Evolutionary conservation across 305 asterid genomes (phyloP), one percentile per base, ranked within the genome.

Genomic region (Solanum hybrid): DNA sequence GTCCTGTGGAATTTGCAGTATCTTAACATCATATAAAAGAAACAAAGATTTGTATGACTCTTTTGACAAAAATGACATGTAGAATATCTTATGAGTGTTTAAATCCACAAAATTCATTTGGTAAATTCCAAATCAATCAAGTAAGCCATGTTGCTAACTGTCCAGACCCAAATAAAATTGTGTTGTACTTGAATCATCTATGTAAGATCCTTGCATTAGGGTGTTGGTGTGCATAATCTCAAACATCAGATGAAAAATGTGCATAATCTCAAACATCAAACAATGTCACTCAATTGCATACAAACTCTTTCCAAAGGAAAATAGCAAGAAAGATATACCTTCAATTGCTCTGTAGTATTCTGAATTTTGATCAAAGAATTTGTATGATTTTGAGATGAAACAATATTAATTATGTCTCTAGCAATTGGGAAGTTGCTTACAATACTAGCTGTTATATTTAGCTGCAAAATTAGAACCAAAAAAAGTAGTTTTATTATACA

Each of bases 381-480:
- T 1, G 22, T 57, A 89, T 29, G 88, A 32, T 89, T 80, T 91
- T 87, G 94, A 65, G 91, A 61, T 90, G 90, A 93, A 82, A 89
- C 88, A 88, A 10, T 87, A 90, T 78, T 83, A 57, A 84, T 88
- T 88, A 86, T 87, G 91, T 91, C 89, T 89, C 91, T 92, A 92
- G n/a, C 75, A 51, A 77, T 89, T 22, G 93, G 87, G 79, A 92
- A 29, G 91, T 92, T 94, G 87, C 89, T 93, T 85, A 92, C 89
- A 76, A 95, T 73, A 89, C 90, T 91, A 17, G 97, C 91, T 14
- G 94, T 91, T 82, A 95, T 87, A 61, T 93, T 94, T 80, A 95
- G 92, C 98, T 97, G 98, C 90, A 61, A 93, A 92, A 89, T 91
- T 33, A 57, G 79, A 91, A 89, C 20, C 75, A 22, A 17, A 86